phyloP scores from a whole-genome alignment of 1,139 yeast species.

The Diutina scorzettiae region DNA sequence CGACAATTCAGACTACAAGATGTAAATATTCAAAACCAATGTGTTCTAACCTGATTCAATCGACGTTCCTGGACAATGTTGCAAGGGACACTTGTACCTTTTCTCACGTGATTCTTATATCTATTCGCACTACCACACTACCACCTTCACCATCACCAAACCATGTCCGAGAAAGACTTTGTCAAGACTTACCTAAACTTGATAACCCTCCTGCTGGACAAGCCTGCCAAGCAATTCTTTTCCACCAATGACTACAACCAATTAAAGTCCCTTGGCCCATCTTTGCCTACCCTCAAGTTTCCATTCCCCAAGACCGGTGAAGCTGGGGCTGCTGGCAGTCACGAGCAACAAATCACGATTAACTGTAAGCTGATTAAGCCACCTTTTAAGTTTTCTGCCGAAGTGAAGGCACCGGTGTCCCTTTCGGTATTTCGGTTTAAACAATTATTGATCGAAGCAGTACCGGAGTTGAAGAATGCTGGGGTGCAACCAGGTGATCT shows the following conservation, averaged over 20 bases:
- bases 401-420: background rate
- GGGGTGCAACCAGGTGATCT: background rate
- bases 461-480: background rate
- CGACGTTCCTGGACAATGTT: too few species aligned
- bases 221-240: background rate
- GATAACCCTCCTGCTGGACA: background rate
- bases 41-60: too few species aligned
- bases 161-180: constrained; percentile 1
- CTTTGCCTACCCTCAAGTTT: constrained; percentile 1
- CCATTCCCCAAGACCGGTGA: constrained; percentile 1
- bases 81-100: too few species aligned
- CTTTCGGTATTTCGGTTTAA: background rate
- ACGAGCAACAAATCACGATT: background rate
- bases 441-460: background rate
- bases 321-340: background rate
- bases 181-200: constrained; percentile 5
- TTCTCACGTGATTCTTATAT: too few species aligned
- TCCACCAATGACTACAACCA: constrained; percentile 2
- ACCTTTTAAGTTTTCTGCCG: constrained; percentile 2
- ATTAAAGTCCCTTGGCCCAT: background rate
- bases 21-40: too few species aligned
- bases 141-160: background rate
- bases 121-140: background rate
- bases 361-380: constrained; percentile 1
- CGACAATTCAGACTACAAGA: too few species aligned